Base-by-base conservation (phyloP, 192 early-diverging fungal genomes). In the Geosiphon pyriformis region DNA sequence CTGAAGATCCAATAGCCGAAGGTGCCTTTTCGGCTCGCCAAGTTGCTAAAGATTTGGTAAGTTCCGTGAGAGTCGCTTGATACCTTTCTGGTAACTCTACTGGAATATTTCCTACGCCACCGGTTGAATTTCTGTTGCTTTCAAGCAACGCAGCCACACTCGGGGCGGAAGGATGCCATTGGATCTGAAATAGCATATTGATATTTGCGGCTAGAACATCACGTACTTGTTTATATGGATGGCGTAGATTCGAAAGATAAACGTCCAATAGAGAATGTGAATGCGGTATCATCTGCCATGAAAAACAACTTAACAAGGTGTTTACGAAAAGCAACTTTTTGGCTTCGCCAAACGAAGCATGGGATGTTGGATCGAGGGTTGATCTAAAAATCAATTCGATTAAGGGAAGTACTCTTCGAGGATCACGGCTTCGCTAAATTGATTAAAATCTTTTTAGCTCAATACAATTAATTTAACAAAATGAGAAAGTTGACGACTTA, bases 191-290 rank as follows among this genome's bases (percentile, higher is more conserved):
- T 15, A 86, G 61, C 63, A 82, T 80, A 59, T 90, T 87, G 60
- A 95, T 84, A 53, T 85, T 77, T 6, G 76, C 77, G 26, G 92
- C 94, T 3, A 94, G 68, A 17, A 81, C 74, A 59, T 94, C 89
- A 3, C 95, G 83, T 25, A 96, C 92, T 72, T 94, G 92, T 65
- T 95, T 86, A 77, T 96, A 98, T 11, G 93, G 93, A 72, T 92
- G 87, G 15, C 76, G 74, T 60, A 93, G 69, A 32, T 81, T 78
- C 12, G 77, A 69, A 4, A 95, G 53, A 35, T 85, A 81, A 1
- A 67, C 65, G 8, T 76, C 68, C 29, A 92, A 42, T 32, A 82
- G 22, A 20, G 61, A 61, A 25, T 49, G 49, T 29, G 51, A 70
- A 37, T 18, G 58, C 6, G 80, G 79, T 10, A 61, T 25, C 1